These are phyloP conservation scores for Pythium apleroticum DNA, from an alignment of 352 stramenopile species.

Conservation along the genomic window DNA sequence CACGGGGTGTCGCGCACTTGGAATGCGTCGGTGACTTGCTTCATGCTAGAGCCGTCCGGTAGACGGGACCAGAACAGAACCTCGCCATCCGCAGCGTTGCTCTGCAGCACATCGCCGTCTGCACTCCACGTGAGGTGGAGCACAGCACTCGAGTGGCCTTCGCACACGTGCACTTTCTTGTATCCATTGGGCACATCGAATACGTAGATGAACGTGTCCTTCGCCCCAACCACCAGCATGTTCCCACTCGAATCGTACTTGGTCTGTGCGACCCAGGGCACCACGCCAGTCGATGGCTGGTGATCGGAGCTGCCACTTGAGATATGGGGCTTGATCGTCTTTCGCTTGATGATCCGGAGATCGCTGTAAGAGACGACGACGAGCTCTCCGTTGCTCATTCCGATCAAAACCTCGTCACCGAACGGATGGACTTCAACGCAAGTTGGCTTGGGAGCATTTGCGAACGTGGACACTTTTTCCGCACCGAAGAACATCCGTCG, in stretches of 20 bases:
- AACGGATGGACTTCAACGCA: constrained; percentile 60
- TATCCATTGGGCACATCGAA: constrained; percentile 48
- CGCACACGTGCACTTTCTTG: constrained; percentile 61
- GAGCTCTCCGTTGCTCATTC: constrained; percentile 52
- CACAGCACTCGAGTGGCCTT: constrained; percentile 81
- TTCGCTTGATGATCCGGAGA: constrained; percentile 40
- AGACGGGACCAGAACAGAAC: constrained; percentile 50
- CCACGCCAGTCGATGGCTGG: constrained; percentile 8
- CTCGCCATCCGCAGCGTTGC: constrained; percentile 71
- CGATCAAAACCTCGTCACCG: constrained; percentile 52
- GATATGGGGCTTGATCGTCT: constrained; percentile 38
- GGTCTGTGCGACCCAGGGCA: constrained; percentile 34
- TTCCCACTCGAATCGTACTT: constrained; percentile 57
- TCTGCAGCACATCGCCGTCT: constrained; percentile 78
- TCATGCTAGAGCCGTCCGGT: constrained; percentile 31
- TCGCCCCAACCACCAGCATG: constrained; percentile 48
- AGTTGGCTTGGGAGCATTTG: constrained; percentile 30
- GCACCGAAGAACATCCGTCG: constrained; percentile 34
- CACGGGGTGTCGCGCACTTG: constrained; percentile 55
- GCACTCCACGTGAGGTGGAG: constrained; percentile 87
- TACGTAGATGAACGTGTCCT: constrained; percentile 69
- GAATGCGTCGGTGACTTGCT: constrained; percentile 68
- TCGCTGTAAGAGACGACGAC: constrained; percentile 46
- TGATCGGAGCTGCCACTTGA: constrained; percentile 1
- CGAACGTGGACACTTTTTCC: constrained; percentile 8